phyloP scores from a whole-genome alignment of 2,329 filamentous ascomycete genomes.

The Epichloe brachyelytri region DNA sequence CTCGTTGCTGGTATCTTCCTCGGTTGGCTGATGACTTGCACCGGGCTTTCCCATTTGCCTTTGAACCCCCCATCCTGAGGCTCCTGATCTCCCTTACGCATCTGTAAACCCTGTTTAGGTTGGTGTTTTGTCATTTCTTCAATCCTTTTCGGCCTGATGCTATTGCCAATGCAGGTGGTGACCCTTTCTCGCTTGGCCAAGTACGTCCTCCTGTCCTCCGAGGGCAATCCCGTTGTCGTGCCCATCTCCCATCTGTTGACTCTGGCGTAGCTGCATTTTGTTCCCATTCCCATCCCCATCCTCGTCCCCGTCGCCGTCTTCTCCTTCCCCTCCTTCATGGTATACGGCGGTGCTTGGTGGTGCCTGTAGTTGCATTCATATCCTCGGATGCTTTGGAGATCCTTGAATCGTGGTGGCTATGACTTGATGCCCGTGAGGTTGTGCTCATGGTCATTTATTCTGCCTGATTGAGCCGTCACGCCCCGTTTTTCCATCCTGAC shows the following conservation, averaged over 20 bases:
- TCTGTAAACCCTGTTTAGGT: background rate
- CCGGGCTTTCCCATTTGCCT: background rate
- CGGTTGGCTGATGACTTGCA: background rate
- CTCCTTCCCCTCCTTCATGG: background rate
- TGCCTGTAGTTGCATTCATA: background rate
- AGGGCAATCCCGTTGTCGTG: background rate
- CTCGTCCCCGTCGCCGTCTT: background rate
- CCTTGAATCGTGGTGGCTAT: slow-evolving; percentile 5
- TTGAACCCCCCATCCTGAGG: background rate
- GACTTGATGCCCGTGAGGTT: slow-evolving; percentile 4
- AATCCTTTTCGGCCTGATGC: background rate
- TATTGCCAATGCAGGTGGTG: background rate
- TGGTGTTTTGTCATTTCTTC: slow-evolving; percentile 3
- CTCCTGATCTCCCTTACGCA: background rate
- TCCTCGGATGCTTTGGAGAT: background rate
- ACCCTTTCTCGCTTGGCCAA: background rate
- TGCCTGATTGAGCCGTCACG: slow-evolving; percentile 8
- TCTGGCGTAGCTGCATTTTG: background rate
- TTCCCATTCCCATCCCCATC: slow-evolving; percentile 1
- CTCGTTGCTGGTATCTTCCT: background rate
- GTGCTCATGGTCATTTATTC: slow-evolving; percentile 5
- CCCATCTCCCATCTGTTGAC: background rate
- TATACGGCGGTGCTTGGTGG: background rate
- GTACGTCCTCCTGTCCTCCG: background rate
- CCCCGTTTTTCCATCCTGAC: slow-evolving; percentile 10